A percentile compares a stretch with the other conserved stretches of the same genome.
Evolutionary conservation across 768 basidiomycete species (phyloP).

Genomic region (Boletus vinaceobasis): DNA sequence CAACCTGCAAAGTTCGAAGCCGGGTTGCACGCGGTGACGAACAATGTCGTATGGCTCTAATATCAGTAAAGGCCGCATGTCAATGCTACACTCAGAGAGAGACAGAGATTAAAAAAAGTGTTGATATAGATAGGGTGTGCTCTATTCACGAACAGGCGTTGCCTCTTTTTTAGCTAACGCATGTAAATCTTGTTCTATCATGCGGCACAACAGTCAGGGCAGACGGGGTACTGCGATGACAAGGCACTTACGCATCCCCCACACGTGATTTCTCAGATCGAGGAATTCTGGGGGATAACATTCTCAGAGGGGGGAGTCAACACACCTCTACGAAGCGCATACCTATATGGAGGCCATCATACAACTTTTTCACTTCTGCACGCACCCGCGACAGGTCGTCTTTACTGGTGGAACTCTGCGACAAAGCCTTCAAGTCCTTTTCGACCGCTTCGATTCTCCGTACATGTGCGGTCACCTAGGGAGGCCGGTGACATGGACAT

Average conservation of each 20-base stretch:
- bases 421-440: slow-evolving; percentile 78
- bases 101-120: neutral
- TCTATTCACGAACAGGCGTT: slow-evolving; percentile 54
- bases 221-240: neutral
- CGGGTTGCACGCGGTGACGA: neutral
- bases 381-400: slow-evolving; percentile 77
- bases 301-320: neutral
- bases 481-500: neutral
- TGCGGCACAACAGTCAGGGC: neutral
- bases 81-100: neutral
- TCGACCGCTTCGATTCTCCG: slow-evolving; percentile 83
- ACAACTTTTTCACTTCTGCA: slow-evolving; percentile 82
- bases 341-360: slow-evolving; percentile 82
- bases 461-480: slow-evolving; percentile 78
- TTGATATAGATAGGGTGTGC: slow-evolving; percentile 11
- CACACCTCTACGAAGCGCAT: slow-evolving; percentile 20
- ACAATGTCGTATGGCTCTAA: too few species aligned
- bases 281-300: slow-evolving; percentile 57
- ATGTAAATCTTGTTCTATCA: slow-evolving; percentile 76
- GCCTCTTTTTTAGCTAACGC: slow-evolving; percentile 65
- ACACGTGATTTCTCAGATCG: slow-evolving; percentile 76
- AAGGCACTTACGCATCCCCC: slow-evolving; percentile 75
- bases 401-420: slow-evolving; percentile 63
- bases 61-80: neutral
- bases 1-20: neutral